A percentile compares a stretch with the other conserved stretches of the same genome.
Evolutionary conservation across 1,284 basidiomycete genomes (phyloP).

Genomic region (Phlebopus sp.): DNA sequence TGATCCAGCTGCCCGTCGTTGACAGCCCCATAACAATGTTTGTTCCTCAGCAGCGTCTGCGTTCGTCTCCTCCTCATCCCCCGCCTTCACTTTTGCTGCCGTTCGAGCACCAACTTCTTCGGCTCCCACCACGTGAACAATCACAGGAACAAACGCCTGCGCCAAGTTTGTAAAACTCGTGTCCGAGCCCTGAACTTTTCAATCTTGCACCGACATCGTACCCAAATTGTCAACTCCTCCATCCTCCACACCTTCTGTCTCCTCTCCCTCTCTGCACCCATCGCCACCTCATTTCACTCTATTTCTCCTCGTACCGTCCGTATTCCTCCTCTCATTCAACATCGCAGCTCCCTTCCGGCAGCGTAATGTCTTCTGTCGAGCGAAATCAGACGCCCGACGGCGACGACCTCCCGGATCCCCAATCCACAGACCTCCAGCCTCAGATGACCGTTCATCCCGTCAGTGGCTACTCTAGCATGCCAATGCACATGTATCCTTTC

Average conservation of each 20-base stretch:
- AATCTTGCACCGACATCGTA: slow-evolving; percentile 34
- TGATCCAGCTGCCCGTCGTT: slow-evolving; percentile 9
- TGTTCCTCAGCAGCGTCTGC: slow-evolving; percentile 16
- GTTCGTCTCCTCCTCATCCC: slow-evolving; percentile 10
- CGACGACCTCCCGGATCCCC: slow-evolving; percentile 34
- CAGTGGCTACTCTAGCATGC: slow-evolving; percentile 48
- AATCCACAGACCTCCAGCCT: slow-evolving; percentile 44
- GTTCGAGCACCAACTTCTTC: slow-evolving; percentile 25
- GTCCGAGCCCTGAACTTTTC: slow-evolving; percentile 31
- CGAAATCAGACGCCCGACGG: slow-evolving; percentile 37
- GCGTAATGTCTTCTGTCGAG: slow-evolving; percentile 31
- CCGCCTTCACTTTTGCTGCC: slow-evolving; percentile 12
- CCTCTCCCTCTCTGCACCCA: slow-evolving; percentile 7
- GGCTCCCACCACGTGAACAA: slow-evolving; percentile 35
- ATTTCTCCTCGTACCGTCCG: background rate
- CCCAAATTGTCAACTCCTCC: slow-evolving; percentile 24
- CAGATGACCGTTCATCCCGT: slow-evolving; percentile 51
- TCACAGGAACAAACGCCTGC: slow-evolving; percentile 30
- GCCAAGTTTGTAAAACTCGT: slow-evolving; percentile 37
- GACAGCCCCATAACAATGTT: no score
- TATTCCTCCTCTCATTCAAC: background rate
- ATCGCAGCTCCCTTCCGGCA: slow-evolving; percentile 16
- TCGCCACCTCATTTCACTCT: background rate
- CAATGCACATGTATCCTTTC: slow-evolving; percentile 69
- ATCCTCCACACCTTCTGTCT: slow-evolving; percentile 17